Base-by-base conservation (phyloP, 2,329 filamentous ascomycete species). In the Aschersonia sp. region DNA sequence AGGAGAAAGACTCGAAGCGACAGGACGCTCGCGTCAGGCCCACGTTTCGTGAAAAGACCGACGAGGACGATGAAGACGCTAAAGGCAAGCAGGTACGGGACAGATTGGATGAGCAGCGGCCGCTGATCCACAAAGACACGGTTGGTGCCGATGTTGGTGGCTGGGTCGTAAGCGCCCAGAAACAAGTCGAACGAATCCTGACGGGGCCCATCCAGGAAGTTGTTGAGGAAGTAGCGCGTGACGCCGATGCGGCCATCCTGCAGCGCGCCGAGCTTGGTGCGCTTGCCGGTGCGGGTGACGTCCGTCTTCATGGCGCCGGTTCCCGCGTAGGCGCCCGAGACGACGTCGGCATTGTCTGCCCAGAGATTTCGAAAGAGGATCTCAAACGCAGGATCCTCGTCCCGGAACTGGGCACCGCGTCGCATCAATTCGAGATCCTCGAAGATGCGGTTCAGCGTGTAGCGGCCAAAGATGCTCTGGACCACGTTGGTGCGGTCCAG, bases 241-340 rank as follows among this genome's bases (percentile, higher is more conserved):
- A 94, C 70, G 41, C 88, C 92, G 54, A 97, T 90, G 57, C 82
- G 86, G 46, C 87, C 72, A 63, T 98, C 92, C 60, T 92, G 86
- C 45, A 95, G 68, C 50, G 85, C 84, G 47, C 92, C 92, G 7
- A 79, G 77, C 60, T 83, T 87, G 32, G 92, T 98, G 47, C 94
- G 80, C 58, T 85, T 81, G 45, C 90, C 94, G 2, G 87, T 87
- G n/a, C 92, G 83, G 2, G 92, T 98, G 57, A 97, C 87, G 63
- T 98, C 94, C 0, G 92, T 98, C 75, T 98, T 98, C 69, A 98
- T 79, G 46, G 92, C 92, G 4, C 92, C 94, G 0, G 94, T 98
- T 48, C 92, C 92, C 1, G 92, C 92, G 65, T 98, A 98, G 0
- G 87, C 83, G 55, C 79, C 83, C 14, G 89, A 94, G 35, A 98